Evolutionary conservation across 1,284 basidiomycete genomes (phyloP), one percentile per base, ranked within the genome.

Genomic region (Heimioporus punctisporus): DNA sequence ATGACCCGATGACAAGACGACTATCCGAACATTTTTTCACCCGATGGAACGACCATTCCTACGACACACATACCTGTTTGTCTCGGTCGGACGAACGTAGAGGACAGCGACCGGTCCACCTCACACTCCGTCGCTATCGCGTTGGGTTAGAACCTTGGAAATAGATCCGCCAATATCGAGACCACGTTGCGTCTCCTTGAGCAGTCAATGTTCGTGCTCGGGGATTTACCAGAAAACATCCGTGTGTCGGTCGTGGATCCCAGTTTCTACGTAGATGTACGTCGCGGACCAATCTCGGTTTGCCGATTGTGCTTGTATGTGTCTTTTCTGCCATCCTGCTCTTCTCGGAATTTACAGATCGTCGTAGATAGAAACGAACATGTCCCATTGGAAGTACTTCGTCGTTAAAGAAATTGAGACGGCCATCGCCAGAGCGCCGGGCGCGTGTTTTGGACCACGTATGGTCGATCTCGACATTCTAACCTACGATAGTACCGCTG

Each of bases 201-300:
- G 37, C 42, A 44, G 6, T 59, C 65, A 1, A 48, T 17, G 6
- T 23, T 45, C 3, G 31, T 76, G 23, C 48, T 76, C 4, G 48
- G 47, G 1, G 55, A 66, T 57, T 15, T 62, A 41, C 50, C 65
- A 5, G 55, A 62, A 2, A 62, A 66, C 15, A 56, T 58, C 1
- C 56, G 62, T 21, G 72, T 86, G 6, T 68, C 64, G 17, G 74
- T 96, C 17, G 73, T 90, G 25, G 81, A 93, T 61, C 95, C 94
- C 1, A 95, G 93, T 66, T 94, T 96, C 73, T 21, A 80, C 88
- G 23, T 95, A 97, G 1, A 98, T 98, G 97, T 99, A 99, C 72
- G 87, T 97, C 26, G 82, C 83, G 17, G 88, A 97, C 59, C 97
- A 99, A 71, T 92, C 91, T 25, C 74, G 79, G 30, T 99, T 99